phyloP scores from a whole-genome alignment of 2,329 filamentous ascomycete genomes.

The Cercospora canescens region DNA sequence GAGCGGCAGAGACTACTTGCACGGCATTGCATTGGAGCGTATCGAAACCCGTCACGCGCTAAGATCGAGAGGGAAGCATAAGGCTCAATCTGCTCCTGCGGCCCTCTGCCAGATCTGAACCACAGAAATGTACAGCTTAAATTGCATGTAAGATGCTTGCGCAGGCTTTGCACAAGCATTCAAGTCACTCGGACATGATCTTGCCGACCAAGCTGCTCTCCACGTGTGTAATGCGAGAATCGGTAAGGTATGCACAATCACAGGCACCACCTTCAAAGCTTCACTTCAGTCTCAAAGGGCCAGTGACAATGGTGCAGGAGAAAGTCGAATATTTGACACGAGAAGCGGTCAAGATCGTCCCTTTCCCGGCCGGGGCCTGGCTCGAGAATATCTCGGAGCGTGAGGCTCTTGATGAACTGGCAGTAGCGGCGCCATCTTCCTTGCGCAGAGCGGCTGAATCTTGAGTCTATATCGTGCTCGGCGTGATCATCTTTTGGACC shows the following conservation, averaged over 20 bases:
- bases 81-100: not conserved
- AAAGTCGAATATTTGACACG: not conserved
- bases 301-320: not conserved
- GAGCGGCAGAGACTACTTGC: no score
- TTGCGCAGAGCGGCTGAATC: slow-evolving; percentile 2
- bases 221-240: no score
- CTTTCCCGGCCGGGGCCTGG: not conserved
- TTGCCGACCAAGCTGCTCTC: no score
- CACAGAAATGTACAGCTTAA: no score
- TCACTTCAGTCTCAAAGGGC: not conserved
- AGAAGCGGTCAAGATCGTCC: not conserved
- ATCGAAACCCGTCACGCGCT: not conserved
- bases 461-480: not conserved
- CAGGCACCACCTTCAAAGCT: not conserved
- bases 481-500: not conserved
- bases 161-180: no score
- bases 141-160: no score
- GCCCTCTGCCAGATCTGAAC: no score
- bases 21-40: no score
- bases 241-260: no score
- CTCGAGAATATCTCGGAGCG: slow-evolving; percentile 11
- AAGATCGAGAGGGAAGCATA: not conserved
- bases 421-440: not conserved
- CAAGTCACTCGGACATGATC: no score
- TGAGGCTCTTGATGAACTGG: slow-evolving; percentile 2